Conservation (phyloP, 129 eudicot species). For the Tagetes erecta region DNA sequence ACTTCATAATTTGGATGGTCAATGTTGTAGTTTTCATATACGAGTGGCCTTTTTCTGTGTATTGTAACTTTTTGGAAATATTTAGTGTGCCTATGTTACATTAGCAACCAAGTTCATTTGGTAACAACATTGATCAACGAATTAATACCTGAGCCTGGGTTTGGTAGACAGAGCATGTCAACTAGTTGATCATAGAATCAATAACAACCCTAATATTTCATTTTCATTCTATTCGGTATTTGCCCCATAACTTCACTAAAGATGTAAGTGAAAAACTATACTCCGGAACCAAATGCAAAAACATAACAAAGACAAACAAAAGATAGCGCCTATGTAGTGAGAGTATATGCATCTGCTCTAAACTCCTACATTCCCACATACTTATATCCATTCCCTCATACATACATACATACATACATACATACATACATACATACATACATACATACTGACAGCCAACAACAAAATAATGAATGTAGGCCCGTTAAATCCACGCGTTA, state of each 20-base stretch:
- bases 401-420: neutral
- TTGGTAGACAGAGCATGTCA: neutral
- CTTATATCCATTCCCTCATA: neutral
- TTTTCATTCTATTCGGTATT: neutral
- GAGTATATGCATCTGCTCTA: neutral
- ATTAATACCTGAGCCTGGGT: neutral
- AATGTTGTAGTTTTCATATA: neutral
- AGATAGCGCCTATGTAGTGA: neutral
- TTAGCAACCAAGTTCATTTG: neutral
- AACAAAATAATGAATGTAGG: neutral
- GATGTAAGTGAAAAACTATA: neutral
- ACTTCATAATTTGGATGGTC: neutral
- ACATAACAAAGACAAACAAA: neutral
- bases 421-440: neutral
- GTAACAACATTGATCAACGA: neutral
- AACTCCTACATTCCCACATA: neutral
- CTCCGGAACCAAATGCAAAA: neutral
- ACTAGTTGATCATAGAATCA: neutral
- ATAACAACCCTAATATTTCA: constrained; percentile 10
- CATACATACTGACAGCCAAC: neutral
- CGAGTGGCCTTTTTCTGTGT: neutral
- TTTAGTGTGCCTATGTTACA: neutral
- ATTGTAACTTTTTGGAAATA: too few relatives aligned
- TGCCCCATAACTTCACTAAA: neutral
- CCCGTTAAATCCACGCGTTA: neutral